Evolutionary conservation across 2,329 filamentous ascomycete species (phyloP).

Genomic region (Verticillium isaacii): DNA sequence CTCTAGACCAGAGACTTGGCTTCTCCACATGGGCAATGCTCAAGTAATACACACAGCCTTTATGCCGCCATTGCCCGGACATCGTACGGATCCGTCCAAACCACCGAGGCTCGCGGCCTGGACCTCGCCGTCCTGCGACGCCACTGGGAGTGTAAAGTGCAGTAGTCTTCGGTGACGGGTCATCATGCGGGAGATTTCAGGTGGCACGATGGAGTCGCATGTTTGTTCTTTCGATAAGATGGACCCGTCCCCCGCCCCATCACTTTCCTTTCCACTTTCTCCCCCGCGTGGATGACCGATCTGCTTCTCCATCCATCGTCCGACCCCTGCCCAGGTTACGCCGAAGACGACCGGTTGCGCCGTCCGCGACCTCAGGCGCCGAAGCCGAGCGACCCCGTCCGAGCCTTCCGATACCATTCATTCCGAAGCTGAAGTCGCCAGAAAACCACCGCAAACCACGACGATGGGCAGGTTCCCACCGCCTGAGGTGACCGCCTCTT

Average conservation of each 20-base stretch:
- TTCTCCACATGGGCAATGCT: not conserved
- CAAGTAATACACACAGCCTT: not conserved
- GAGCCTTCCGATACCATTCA: not conserved
- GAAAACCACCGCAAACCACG: not conserved
- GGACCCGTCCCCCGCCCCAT: not conserved
- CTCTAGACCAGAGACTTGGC: not conserved
- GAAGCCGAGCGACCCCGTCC: not conserved
- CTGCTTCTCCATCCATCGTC: not conserved
- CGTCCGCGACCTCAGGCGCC: not conserved
- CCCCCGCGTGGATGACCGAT: not conserved
- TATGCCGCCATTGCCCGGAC: not conserved
- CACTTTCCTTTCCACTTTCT: not conserved
- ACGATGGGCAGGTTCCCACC: conserved; percentile 29
- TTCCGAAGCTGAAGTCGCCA: not conserved
- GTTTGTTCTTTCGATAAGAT: not conserved
- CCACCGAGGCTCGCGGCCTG: not conserved
- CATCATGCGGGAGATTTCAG: not conserved
- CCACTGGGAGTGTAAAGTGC: not conserved
- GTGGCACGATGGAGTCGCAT: not conserved
- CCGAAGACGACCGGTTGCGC: not conserved
- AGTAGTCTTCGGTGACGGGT: not conserved
- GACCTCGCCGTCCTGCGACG: not conserved
- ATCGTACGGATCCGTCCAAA: not conserved
- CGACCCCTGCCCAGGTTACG: not conserved
- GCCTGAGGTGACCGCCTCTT: conserved; percentile 25